phyloP scores from a whole-genome alignment of 129 eudicot genomes.

The Lactuca saligna region DNA sequence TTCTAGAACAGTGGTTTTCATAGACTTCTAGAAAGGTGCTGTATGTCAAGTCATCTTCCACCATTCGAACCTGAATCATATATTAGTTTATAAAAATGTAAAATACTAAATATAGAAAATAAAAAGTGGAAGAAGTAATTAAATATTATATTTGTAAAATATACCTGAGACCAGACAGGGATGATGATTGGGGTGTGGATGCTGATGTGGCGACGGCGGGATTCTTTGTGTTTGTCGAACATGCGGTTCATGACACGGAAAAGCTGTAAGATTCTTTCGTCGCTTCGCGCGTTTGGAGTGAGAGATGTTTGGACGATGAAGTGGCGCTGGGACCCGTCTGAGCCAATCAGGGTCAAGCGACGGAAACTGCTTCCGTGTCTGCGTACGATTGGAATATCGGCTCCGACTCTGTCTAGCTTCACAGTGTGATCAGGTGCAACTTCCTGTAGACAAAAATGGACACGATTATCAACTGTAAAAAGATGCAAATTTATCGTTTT shows the following conservation, averaged over 20 bases:
- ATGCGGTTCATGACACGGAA: slow-evolving; percentile 96
- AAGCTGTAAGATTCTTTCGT: slow-evolving; percentile 92
- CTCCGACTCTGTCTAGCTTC: slow-evolving; percentile 93
- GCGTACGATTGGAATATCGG: slow-evolving; percentile 91
- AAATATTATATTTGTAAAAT: no score
- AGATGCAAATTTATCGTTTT: no score
- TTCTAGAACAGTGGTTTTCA: slow-evolving; percentile 97
- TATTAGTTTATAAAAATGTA: no score
- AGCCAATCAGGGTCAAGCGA: slow-evolving; percentile 90
- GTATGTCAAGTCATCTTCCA: slow-evolving; percentile 95
- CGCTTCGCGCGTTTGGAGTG: slow-evolving; percentile 98
- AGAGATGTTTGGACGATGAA: slow-evolving; percentile 96
- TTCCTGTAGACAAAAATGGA: slow-evolving; percentile 50
- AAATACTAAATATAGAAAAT: no score
- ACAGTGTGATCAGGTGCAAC: slow-evolving; percentile 99
- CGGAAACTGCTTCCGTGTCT: slow-evolving; percentile 99
- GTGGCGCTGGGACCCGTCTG: slow-evolving; percentile 99
- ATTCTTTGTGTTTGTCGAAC: slow-evolving; percentile 99
- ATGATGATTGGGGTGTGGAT: slow-evolving; percentile 97
- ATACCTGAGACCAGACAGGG: slow-evolving; percentile 99
- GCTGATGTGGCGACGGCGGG: slow-evolving; percentile 89
- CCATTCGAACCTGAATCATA: slow-evolving; percentile 99
- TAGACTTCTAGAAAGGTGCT: slow-evolving; percentile 98
- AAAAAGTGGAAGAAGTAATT: no score
- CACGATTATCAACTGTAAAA: background rate